Evolutionary conservation across 805 yeast genomes (phyloP).

Genomic region (Yarrowia deformans): DNA sequence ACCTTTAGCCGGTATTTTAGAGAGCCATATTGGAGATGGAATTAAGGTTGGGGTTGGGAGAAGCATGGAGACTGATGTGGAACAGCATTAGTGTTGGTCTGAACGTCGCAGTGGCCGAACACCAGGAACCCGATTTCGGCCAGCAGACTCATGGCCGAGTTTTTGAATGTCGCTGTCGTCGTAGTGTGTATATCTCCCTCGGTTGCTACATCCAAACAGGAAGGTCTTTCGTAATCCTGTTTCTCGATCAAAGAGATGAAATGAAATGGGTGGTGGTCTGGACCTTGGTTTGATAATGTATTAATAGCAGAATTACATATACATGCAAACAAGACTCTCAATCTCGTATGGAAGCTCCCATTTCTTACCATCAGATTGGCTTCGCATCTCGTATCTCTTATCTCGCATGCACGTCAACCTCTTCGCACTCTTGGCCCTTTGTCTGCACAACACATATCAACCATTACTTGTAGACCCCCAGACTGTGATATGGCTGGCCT

Average conservation of each 20-base stretch:
- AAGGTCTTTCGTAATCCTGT: neutral
- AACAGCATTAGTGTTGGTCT: too few relatives aligned
- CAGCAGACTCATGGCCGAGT: neutral
- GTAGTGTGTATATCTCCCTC: neutral
- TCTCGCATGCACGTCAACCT: neutral
- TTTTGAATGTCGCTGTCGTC: neutral
- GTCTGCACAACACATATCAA: too few relatives aligned
- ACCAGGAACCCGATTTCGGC: conserved; percentile 1
- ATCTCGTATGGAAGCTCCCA: too few relatives aligned
- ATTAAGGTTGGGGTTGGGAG: conserved; percentile 19
- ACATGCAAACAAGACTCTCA: too few relatives aligned
- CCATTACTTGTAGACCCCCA: neutral
- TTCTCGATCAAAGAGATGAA: neutral
- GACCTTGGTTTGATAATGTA: too few relatives aligned
- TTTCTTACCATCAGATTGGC: too few relatives aligned
- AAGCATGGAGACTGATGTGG: neutral
- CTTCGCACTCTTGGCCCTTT: too few relatives aligned
- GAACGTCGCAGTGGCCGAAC: neutral
- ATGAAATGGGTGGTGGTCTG: too few relatives aligned
- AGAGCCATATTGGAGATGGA: conserved; percentile 8
- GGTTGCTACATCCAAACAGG: conserved; percentile 1
- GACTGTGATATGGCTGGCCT: too few relatives aligned
- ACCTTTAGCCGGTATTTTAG: neutral
- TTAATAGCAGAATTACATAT: too few relatives aligned
- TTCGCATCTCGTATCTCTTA: neutral